These are phyloP conservation scores for Chytriomyces hyalinus DNA, from an alignment of 192 early-diverging fungal genomes.

Conservation along the genomic window DNA sequence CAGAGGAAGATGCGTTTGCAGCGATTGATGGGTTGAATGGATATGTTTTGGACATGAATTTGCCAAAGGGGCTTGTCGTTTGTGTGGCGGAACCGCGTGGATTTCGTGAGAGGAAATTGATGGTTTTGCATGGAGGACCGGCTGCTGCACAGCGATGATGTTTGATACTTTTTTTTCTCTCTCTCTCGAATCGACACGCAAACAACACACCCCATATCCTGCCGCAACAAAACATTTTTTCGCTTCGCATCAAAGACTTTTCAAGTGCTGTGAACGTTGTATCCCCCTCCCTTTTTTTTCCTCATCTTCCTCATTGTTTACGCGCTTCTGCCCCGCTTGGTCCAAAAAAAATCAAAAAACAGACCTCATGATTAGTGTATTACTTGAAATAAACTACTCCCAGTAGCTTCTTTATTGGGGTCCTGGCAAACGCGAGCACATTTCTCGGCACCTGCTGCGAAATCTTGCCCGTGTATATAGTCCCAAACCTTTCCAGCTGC, in stretches of 20 bases:
- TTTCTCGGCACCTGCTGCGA: too few relatives aligned
- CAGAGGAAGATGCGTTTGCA: conserved; percentile 39
- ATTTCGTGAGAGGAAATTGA: conserved; percentile 49
- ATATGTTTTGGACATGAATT: conserved; percentile 18
- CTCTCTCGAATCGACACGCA: neutral
- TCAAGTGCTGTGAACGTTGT: neutral
- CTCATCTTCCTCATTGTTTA: too few relatives aligned
- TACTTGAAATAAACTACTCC: too few relatives aligned
- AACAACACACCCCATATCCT: too few relatives aligned
- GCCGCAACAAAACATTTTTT: neutral
- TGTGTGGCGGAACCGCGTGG: conserved; percentile 60
- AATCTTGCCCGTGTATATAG: too few relatives aligned
- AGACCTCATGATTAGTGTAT: neutral
- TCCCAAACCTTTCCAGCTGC: too few relatives aligned
- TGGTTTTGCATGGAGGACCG: conserved; percentile 42
- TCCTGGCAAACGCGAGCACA: too few relatives aligned
- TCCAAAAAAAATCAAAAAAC: neutral
- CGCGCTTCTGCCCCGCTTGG: neutral
- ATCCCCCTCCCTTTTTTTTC: too few relatives aligned
- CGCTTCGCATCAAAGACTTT: neutral
- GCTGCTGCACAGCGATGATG: neutral
- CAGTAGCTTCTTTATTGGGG: too few relatives aligned
- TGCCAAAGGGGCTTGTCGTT: conserved; percentile 49
- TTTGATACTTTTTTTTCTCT: neutral
- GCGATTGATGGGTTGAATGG: conserved; percentile 55